These are phyloP conservation scores for Piper betle DNA, from an alignment of 164 flowering plant genomes.

Conservation along the genomic window DNA sequence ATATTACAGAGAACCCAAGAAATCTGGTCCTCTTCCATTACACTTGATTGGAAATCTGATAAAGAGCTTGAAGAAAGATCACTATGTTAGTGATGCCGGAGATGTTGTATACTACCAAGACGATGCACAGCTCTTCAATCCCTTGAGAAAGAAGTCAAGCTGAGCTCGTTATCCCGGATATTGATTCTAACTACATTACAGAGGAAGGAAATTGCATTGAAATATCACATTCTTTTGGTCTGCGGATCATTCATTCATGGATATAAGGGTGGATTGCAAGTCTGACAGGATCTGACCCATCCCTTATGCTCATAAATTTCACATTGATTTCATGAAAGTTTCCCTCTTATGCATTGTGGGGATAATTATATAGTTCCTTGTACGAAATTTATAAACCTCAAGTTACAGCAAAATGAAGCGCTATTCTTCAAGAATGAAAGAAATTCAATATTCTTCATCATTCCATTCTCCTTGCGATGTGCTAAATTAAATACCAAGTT, in stretches of 20 bases:
- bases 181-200: too few species aligned
- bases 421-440: too few species aligned
- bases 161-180: neutral
- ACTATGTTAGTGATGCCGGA: slow-evolving; percentile 41
- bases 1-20: slow-evolving; percentile 47
- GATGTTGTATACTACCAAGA: slow-evolving; percentile 47
- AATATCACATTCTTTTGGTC: neutral
- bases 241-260: neutral
- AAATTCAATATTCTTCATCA: too few species aligned
- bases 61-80: slow-evolving; percentile 37
- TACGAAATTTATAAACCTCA: neutral
- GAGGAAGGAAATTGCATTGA: neutral
- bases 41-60: slow-evolving; percentile 27
- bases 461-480: too few species aligned
- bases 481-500: too few species aligned
- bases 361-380: neutral
- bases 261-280: neutral
- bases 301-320: neutral
- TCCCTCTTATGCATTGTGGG: neutral
- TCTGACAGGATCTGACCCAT: neutral
- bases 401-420: neutral
- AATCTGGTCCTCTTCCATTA: slow-evolving; percentile 43
- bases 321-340: neutral
- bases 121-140: slow-evolving; percentile 18
- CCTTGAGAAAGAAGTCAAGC: slow-evolving; percentile 10